Evolutionary conservation across 2,329 filamentous ascomycete species (phyloP), one percentile per base, ranked within the genome.

Genomic region (Fusarium sp.): DNA sequence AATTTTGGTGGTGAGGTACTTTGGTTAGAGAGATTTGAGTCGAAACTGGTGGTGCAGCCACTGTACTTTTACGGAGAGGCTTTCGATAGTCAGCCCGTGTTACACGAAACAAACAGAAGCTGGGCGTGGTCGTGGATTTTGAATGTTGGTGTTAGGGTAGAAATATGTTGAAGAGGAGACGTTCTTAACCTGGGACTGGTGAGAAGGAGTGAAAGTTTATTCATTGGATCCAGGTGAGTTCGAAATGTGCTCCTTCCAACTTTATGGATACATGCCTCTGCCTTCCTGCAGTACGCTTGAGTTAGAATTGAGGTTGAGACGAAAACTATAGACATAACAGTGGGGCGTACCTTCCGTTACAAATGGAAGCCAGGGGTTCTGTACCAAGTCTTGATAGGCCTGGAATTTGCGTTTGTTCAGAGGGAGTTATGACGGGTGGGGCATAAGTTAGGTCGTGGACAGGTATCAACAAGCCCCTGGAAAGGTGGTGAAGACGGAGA

Each of bases 1-100:
- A 50, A 60, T 23, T 50, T 41, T 21, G 41, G 57, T 67, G 54
- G 20, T 29, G 29, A 48, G 57, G 57, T 71, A 71, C 68, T 56
- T 52, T 41, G 20, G 21, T 39, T 37, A 8, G 49, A 52, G 44
- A 38, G 44, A 56, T 56, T 68, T 56, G 65, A 33, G 42, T 62
- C 57, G 63, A 66, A 23, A 43, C 37, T 43, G 47, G 24, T 43
- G 47, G 24, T 48, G 42, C 41, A 53, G 48, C 57, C 18, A 46
- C 42, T 63, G 60, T 47, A 46, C 49, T 63, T 49, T 59, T 55
- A 38, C 24, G 46, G 47, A 43, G 46, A 67, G 60, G 41, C 54
- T 44, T 52, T 66, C 52, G 15, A 57, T 62, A 61, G 65, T 62
- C 18, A 42, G 50, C n/a, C 21, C 16, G 37, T 57, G 39, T 46